Base-by-base conservation (phyloP, 352 stramenopile genomes). In the Peronospora destructor region DNA sequence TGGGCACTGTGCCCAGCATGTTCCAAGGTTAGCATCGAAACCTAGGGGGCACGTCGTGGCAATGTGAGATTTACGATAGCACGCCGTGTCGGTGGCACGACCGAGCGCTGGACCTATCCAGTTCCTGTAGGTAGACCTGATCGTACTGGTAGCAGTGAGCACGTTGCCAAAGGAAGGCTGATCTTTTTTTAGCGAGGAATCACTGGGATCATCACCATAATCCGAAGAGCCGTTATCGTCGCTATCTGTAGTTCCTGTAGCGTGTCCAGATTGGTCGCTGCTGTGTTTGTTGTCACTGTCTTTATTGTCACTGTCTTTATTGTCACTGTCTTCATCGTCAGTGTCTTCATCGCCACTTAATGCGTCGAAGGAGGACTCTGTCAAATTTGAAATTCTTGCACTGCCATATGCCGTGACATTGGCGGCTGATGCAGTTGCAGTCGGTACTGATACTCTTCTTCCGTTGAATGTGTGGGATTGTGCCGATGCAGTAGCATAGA, bases 1-100 rank as follows among this genome's bases (percentile, higher is more conserved):
- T 16, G 68, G 64, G 17, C 68, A 78, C 29, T 74, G 49, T 11
- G 64, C 53, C 67, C 67, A 76, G 37, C 64, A 76, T 28, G 48
- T 71, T 43, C 50, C 64, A 38, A 68, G 37, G 16, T 64, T 66
- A 7, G 40, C 14, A 17, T 71, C 47, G 44, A 51, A 76, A 16
- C 63, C 63, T 12, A 59, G 12, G 0, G 66, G 64, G 25, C 66
- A 76, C 2, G 40, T 55, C 33, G 67, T 59, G 16, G 54, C 57
- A 21, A 71, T 59, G 38, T 71, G 60, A 11, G 63, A 25, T 38
- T 73, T 52, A 19, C 66, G 66, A 28, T 71, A 73, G 25, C 66
- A 76, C 0, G 66, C 63, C 11, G 52, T 64, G 41, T 61, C 49
- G 8, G 30, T 16, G 13, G 61, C 44, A 12, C 40, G 45, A 6